Evolutionary conservation across 768 basidiomycete species (phyloP), one percentile per base, ranked within the genome.

Genomic region (Termitomyces sp.): DNA sequence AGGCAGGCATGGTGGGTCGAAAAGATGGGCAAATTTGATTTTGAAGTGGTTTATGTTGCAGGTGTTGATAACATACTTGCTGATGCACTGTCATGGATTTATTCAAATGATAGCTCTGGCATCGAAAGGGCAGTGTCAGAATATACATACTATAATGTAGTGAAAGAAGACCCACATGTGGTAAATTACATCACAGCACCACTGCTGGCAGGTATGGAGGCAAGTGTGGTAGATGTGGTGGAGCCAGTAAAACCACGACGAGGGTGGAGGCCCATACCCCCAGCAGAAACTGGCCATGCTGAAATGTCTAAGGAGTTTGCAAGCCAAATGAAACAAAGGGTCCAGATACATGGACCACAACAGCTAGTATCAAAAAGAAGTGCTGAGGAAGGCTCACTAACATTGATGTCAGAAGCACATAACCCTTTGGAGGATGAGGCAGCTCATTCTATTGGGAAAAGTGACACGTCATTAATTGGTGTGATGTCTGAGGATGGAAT

Each of bases 161-260:
- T 56, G 1, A n/a, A 49, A 17, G 40, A 63, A 11, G 59, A 60
- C 43, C 6, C 43, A 5, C 43, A 25, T 0, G 60, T 46, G 0
- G 5, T n/a, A 1, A 7, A 37, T 0, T 40, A 43, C 0, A 53
- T 65, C 14, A 56, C 64, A 0, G 58, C 51, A 36, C 68, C 65
- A 0, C 17, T 69, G 3, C 32, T 68, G 1, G 63, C 58, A 0
- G 63, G 68, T 0, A 17, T 61, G 25, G 68, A 69, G 60, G 69
- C 57, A n/a, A 20, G 12, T 14, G 11, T 29, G 25, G 40, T 47
- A 8, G 6, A 42, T 9, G 4, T 10, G 17, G 6, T 5, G 11
- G 61, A 63, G 11, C 3, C 2, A 4, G 4, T 7, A 6, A 8
- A 0, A 15, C 29, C 7, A 31, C n/a, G 40, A 8, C n/a, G 32